Evolutionary conservation across 768 basidiomycete genomes (phyloP).

Genomic region (Panaeolus papilionaceus): DNA sequence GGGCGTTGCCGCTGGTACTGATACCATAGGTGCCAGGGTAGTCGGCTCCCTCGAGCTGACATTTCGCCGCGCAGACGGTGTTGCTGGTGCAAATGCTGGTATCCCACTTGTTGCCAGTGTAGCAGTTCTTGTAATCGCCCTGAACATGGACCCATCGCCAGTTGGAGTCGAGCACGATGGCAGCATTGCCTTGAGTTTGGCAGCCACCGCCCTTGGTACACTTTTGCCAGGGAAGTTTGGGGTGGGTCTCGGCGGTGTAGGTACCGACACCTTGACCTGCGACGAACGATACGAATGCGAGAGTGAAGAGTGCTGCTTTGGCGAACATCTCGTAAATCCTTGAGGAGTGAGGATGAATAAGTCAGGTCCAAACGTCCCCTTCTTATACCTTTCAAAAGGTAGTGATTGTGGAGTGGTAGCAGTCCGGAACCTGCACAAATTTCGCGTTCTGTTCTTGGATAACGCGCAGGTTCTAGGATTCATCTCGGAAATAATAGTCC

Average conservation of each 20-base stretch:
- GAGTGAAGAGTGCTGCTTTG: conserved; percentile 43
- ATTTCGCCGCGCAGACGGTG: conserved; percentile 7
- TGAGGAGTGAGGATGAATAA: conserved; percentile 19
- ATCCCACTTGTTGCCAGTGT: conserved; percentile 14
- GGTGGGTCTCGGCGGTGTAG: conserved; percentile 50
- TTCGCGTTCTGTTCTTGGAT: neutral
- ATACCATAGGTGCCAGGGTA: conserved; percentile 33
- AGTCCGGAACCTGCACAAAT: neutral
- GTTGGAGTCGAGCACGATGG: conserved; percentile 27
- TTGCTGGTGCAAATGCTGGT: conserved; percentile 10
- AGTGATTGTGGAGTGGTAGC: neutral
- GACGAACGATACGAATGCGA: conserved; percentile 46
- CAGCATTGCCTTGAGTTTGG: conserved; percentile 35
- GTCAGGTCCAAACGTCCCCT: neutral
- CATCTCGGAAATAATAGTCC: neutral
- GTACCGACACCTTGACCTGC: conserved; percentile 54
- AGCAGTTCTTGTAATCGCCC: conserved; percentile 11
- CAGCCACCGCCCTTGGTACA: conserved; percentile 47
- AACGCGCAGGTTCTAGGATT: neutral
- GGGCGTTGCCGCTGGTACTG: neutral
- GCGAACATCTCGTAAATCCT: conserved; percentile 40
- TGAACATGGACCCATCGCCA: conserved; percentile 16
- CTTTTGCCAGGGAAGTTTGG: conserved; percentile 44
- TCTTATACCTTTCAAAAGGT: neutral
- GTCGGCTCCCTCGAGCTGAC: conserved; percentile 18